Evolutionary conservation across 306 rosid species (phyloP), one percentile per base, ranked within the genome.

Genomic region (Vigna mungo): DNA sequence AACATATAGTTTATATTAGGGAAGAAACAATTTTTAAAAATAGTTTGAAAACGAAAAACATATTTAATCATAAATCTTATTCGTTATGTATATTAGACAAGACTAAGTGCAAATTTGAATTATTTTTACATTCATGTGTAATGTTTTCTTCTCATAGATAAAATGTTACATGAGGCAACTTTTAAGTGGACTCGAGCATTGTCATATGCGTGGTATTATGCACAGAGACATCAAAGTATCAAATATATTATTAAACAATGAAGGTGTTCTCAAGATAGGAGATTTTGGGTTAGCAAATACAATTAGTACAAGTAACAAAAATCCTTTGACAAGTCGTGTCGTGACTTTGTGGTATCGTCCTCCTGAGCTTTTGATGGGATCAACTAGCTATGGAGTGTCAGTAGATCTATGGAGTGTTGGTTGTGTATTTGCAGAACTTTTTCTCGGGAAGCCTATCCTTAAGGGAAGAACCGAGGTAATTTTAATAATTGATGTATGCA

Each of bases 301-400:
- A 58, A 43, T 90, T 32, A 86, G 80, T 83, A 34, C 89, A 11
- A 88, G 65, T 83, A 85, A 78, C 81, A 93, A 83, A 80, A 91
- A 88, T 20, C 89, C 77, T 0, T 77, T 96, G 61, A 96, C 99
- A 13, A 96, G 99, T 67, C 94, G 99, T 15, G 99, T 96, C 27
- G 96, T 96, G 62, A 96, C 99, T 4, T 71, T 96, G 48, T 96
- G 99, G 99, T 96, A 96, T 76, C 99, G 99, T 44, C 99, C 99
- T 39, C 99, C 99, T 0, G 99, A 96, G 61, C 97, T 96, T 74
- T 84, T 96, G 84, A 91, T 96, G 99, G 98, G 98, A 52, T 85
- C 99, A 3, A 96, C 98, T 1, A 88, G 72, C 62, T 96, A 96
- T 47, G 94, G 91, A 60, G 92, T 96, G 30, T 88, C 96, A 1